Evolutionary conservation across 768 basidiomycete genomes (phyloP), one percentile per base, ranked within the genome.

Genomic region (Tricholoma furcatifolium): DNA sequence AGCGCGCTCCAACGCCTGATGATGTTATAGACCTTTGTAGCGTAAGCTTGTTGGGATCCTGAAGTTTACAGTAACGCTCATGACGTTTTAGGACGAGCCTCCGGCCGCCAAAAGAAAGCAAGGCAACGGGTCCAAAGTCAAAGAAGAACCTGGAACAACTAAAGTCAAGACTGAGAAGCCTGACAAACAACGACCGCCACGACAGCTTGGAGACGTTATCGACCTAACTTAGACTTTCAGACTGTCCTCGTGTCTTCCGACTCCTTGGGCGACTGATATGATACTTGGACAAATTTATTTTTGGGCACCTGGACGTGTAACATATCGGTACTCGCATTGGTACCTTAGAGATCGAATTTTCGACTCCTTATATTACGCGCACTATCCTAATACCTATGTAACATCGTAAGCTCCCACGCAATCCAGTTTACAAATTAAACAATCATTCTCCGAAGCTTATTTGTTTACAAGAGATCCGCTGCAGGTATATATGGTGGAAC

Each of bases 151-250:
- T 30, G 32, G 34, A 38, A n/a, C n/a, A 30, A 15, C 6, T 30
- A 7, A 24, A 45, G 44, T 45, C 15, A 45, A 45, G 27, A 14
- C 17, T 32, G 44, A 45, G 44, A 18, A 11, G 35, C 14, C 35
- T 24, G 21, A 24, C 17, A 18, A 31, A 10, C 14, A 21, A 17
- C 21, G 34, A n/a, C 17, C 15, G 4, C 7, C 2, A 39, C 12
- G 17, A 31, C 18, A 18, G n/a, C 27, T 32, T 23, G 34, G 17
- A 3, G 46, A 14, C 5, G 40, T 38, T 4, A 48, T 48, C 21
- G 53, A 54, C 42, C 47, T 54, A 24, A 54, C 53, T 11, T 54
- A 31, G 35, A 20, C 35, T 17, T 8, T 18, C 17, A 17, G 38
- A 17, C 14, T 2, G 8, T 10, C 1, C 18, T 39, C 15, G 18